phyloP scores from a whole-genome alignment of 2,329 filamentous ascomycete species.

The Neopestalotiopsis sp. region DNA sequence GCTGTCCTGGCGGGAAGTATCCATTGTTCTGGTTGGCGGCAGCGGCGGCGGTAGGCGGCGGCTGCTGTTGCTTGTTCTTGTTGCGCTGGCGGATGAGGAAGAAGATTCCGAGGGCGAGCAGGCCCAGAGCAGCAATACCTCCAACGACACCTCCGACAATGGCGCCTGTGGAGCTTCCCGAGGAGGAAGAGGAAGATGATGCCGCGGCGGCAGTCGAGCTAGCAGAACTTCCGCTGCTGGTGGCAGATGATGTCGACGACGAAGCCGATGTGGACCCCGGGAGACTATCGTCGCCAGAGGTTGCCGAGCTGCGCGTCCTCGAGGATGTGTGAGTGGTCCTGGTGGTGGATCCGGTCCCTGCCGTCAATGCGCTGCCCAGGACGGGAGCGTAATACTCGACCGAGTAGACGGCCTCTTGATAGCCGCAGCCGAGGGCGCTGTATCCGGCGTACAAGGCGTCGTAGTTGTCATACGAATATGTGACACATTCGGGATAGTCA shows the following conservation, averaged over 20 bases:
- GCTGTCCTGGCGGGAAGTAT: conserved; percentile 12
- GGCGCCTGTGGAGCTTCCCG: conserved; percentile 28
- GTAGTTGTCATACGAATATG: conserved; percentile 30
- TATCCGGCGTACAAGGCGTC: conserved; percentile 32
- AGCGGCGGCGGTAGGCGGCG: not conserved
- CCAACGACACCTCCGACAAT: conserved; percentile 35
- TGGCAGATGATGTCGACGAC: not conserved
- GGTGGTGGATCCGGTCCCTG: not conserved
- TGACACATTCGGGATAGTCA: conserved; percentile 33
- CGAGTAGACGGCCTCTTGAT: conserved; percentile 25
- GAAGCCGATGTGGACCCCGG: not conserved
- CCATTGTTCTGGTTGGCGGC: not conserved
- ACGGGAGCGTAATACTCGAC: conserved; percentile 24
- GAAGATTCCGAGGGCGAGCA: conserved; percentile 30
- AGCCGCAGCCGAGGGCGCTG: conserved; percentile 33
- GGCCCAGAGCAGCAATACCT: conserved; percentile 30
- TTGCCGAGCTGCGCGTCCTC: not conserved
- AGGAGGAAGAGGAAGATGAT: not conserved
- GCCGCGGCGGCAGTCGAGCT: not conserved
- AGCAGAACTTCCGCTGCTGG: not conserved
- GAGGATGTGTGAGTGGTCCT: not conserved
- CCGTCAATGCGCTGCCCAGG: conserved; percentile 1
- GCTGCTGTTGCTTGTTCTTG: conserved; percentile 20
- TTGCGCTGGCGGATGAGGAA: conserved; percentile 29
- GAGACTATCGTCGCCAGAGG: not conserved